A percentile compares a stretch with the other conserved stretches of the same genome.
These are phyloP conservation scores for Aspergillus cristatus DNA, from an alignment of 495 filamentous ascomycete species.

Conservation along the genomic window DNA sequence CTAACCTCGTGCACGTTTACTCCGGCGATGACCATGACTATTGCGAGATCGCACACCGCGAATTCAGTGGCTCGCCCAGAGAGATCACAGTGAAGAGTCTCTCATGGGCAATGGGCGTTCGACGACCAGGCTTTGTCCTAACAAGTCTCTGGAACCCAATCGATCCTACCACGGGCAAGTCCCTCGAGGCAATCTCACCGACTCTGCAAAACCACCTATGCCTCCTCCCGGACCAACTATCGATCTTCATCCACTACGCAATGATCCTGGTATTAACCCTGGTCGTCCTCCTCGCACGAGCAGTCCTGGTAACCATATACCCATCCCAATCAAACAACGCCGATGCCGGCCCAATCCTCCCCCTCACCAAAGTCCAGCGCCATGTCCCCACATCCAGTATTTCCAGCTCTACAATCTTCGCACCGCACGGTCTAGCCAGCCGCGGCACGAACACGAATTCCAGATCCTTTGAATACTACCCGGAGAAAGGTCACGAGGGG, in stretches of 20 bases:
- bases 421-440: conserved; percentile 23
- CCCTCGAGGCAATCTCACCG: conserved; percentile 31
- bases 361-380: conserved; percentile 24
- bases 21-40: conserved; percentile 98
- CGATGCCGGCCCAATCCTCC: conserved; percentile 21
- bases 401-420: conserved; percentile 26
- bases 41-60: conserved; percentile 74
- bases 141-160: conserved; percentile 89
- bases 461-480: conserved; percentile 21
- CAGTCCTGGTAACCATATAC: conserved; percentile 40
- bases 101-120: conserved; percentile 95
- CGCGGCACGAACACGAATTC: conserved; percentile 17
- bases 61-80: conserved; percentile 55
- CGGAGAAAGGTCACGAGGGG: conserved; percentile 12
- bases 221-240: conserved; percentile 78
- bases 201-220: conserved; percentile 88
- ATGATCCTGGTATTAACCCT: conserved; percentile 52
- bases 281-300: conserved; percentile 47
- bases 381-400: conserved; percentile 27
- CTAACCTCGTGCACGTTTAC: conserved; percentile 66
- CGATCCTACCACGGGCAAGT: conserved; percentile 49
- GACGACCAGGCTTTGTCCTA: conserved; percentile 77
- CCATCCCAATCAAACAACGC: conserved; percentile 4
- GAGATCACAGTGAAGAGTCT: conserved; percentile 95
- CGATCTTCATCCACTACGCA: conserved; percentile 71